phyloP scores from a whole-genome alignment of 768 basidiomycete species.

The Tubosaeta brunneosetosa region DNA sequence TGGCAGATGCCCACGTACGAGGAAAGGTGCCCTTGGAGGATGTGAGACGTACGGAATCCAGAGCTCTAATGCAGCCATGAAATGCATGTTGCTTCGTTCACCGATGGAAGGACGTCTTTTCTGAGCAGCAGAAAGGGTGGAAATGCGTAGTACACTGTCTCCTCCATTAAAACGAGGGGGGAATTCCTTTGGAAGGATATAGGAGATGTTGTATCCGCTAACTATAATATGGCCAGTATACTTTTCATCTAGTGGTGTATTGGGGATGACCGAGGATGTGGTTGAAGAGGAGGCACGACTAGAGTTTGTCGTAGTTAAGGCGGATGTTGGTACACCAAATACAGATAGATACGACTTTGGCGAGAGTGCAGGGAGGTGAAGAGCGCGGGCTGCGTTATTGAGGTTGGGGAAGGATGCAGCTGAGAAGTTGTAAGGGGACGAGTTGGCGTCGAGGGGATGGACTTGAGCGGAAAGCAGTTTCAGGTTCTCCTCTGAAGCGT shows the following conservation, averaged over 20 bases:
- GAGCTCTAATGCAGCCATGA: constrained; percentile 79
- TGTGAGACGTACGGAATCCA: constrained; percentile 63
- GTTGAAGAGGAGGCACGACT: constrained; percentile 32
- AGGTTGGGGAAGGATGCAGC: constrained; percentile 57
- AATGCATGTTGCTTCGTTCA: constrained; percentile 59
- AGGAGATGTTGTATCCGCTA: constrained; percentile 72
- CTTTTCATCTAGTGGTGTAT: constrained; percentile 49
- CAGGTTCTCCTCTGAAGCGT: constrained; percentile 64
- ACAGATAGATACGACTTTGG: constrained; percentile 56
- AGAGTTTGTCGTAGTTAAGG: constrained; percentile 26
- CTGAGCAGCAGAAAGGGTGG: constrained; percentile 26
- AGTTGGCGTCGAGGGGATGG: constrained; percentile 69
- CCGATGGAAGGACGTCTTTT: constrained; percentile 49
- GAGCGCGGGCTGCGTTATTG: constrained; percentile 61
- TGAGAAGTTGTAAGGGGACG: constrained; percentile 73
- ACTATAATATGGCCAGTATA: constrained; percentile 75
- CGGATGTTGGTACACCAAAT: constrained; percentile 41
- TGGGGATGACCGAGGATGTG: constrained; percentile 23
- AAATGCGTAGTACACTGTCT: constrained; percentile 20
- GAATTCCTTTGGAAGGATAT: constrained; percentile 68
- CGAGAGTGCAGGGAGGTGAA: constrained; percentile 60
- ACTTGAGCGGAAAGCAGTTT: constrained; percentile 70
- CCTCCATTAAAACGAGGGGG: constrained; percentile 28
- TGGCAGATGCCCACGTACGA: constrained; percentile 40
- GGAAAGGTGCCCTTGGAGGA: constrained; percentile 71